phyloP scores from a whole-genome alignment of 1,284 basidiomycete species.

The Rhodotorula sp. region DNA sequence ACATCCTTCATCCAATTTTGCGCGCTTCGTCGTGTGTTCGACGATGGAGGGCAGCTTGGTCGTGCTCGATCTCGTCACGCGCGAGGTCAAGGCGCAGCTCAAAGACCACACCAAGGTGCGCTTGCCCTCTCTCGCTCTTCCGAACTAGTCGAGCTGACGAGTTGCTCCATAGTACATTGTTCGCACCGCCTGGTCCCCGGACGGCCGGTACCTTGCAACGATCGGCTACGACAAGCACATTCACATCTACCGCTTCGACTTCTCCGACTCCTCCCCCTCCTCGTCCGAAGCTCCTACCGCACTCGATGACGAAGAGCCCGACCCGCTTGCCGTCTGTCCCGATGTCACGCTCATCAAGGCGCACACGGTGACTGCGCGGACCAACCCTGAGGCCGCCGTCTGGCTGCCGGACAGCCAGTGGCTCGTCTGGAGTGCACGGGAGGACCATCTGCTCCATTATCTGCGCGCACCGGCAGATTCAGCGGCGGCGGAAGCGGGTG shows the following conservation, averaged over 20 bases:
- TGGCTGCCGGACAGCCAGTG: constrained; percentile 40
- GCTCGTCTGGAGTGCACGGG: constrained; percentile 39
- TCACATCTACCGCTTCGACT: constrained; percentile 29
- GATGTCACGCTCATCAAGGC: constrained; percentile 9
- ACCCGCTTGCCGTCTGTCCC: constrained; percentile 21
- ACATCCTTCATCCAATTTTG: constrained; percentile 7
- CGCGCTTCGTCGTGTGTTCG: constrained; percentile 30
- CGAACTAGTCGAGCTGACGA: too few species aligned
- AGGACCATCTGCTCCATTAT: constrained; percentile 45
- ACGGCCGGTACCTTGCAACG: constrained; percentile 36
- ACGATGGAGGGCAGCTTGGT: constrained; percentile 42
- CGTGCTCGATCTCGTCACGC: constrained; percentile 41
- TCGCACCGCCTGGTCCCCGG: constrained; percentile 28
- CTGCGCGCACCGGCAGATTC: constrained; percentile 20
- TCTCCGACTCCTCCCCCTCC: not conserved
- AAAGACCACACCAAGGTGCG: constrained; percentile 40
- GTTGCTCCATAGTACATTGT: constrained; percentile 33
- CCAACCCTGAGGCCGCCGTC: constrained; percentile 42
- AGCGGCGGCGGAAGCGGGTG: not conserved
- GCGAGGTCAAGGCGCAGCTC: constrained; percentile 21
- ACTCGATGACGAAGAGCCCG: constrained; percentile 32
- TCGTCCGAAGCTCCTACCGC: not conserved
- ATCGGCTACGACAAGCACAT: constrained; percentile 44
- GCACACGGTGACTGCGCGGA: constrained; percentile 14
- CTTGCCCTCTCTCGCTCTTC: not conserved